phyloP scores from a whole-genome alignment of 306 rosid genomes.

The Coriaria nepalensis region DNA sequence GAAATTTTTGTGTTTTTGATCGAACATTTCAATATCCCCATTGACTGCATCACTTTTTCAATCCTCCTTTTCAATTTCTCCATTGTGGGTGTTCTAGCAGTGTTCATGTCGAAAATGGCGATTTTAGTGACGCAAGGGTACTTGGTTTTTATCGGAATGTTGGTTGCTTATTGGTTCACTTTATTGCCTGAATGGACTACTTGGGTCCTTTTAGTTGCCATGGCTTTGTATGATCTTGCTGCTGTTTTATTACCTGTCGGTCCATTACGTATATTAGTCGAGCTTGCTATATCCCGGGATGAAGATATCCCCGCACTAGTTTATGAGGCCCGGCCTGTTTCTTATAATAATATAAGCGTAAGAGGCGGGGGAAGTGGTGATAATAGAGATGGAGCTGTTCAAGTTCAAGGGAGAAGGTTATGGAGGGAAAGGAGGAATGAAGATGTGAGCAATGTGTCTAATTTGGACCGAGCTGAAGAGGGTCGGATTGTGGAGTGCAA shows the following conservation, averaged over 20 bases:
- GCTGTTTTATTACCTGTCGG: slow-evolving; percentile 86
- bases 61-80: slow-evolving; percentile 56
- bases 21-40: slow-evolving; percentile 31
- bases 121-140: slow-evolving; percentile 75
- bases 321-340: slow-evolving; percentile 87
- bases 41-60: slow-evolving; percentile 60
- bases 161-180: slow-evolving; percentile 93
- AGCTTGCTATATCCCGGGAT: slow-evolving; percentile 84
- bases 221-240: slow-evolving; percentile 89
- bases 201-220: slow-evolving; percentile 71
- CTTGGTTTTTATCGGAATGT: slow-evolving; percentile 67
- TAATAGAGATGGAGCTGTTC: slow-evolving; percentile 18
- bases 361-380: no score
- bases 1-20: slow-evolving; percentile 43
- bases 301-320: slow-evolving; percentile 93
- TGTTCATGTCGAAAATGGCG: slow-evolving; percentile 80
- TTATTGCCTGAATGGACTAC: slow-evolving; percentile 96
- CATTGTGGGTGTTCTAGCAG: slow-evolving; percentile 82
- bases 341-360: slow-evolving; percentile 20
- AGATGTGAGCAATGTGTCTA: slow-evolving; percentile 10
- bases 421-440: slow-evolving; percentile 68
- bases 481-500: slow-evolving; percentile 27
- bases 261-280: slow-evolving; percentile 71
- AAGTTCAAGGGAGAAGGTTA: slow-evolving; percentile 38
- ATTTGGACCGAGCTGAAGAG: slow-evolving; percentile 40